Evolutionary conservation across 2,329 filamentous ascomycete species (phyloP).

Genomic region (Tolypocladium amazonense): DNA sequence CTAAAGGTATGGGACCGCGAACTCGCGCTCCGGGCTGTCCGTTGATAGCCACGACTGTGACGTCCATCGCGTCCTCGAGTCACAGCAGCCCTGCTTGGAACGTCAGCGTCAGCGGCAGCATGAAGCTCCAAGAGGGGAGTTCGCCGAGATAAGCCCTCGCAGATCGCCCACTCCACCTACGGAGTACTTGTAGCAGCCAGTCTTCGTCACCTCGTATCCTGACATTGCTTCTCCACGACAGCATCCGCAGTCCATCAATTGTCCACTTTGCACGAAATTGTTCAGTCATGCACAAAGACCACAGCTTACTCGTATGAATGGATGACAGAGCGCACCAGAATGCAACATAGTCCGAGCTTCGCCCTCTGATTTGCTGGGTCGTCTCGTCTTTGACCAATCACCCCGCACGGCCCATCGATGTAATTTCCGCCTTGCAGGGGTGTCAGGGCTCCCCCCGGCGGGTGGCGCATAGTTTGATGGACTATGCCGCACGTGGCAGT

Average conservation of each 20-base stretch:
- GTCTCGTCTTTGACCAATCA: not conserved
- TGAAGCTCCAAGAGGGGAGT: not conserved
- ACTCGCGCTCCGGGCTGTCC: too few relatives aligned
- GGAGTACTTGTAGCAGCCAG: too few relatives aligned
- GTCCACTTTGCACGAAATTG: not conserved
- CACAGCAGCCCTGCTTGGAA: not conserved
- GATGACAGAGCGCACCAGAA: not conserved
- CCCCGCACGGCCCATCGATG: not conserved
- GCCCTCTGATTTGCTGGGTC: not conserved
- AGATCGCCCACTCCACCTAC: not conserved
- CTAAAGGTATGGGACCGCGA: not conserved
- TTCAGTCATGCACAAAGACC: not conserved
- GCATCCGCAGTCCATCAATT: not conserved
- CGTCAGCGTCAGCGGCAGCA: not conserved
- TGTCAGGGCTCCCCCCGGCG: not conserved
- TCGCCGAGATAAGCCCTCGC: not conserved
- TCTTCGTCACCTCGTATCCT: not conserved
- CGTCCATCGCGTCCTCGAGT: not conserved
- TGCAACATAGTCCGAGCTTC: not conserved
- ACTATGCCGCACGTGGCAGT: not conserved
- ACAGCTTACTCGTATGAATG: not conserved
- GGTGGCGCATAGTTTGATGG: not conserved
- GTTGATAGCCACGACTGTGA: too few relatives aligned
- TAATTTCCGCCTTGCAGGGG: slow-evolving; percentile 1
- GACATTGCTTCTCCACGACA: not conserved